Percentiles rank a stretch among this genome's conserved stretches.
phyloP scores from a whole-genome alignment of 1,284 basidiomycete genomes.

The Ustilago tritici region DNA sequence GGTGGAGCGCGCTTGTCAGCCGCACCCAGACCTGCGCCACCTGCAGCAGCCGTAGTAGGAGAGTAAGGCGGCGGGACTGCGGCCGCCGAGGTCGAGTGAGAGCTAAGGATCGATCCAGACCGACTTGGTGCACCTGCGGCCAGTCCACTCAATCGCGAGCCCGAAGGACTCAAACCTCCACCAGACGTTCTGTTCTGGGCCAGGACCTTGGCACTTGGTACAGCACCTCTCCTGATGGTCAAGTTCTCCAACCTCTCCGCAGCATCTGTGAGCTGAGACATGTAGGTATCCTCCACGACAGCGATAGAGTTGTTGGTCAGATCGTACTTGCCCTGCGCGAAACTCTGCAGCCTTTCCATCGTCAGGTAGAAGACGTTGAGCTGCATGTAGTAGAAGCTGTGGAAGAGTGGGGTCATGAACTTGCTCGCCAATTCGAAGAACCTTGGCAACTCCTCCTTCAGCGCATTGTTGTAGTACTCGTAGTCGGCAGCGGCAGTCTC shows the following conservation, averaged over 20 bases:
- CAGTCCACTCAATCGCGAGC: slow-evolving; percentile 30
- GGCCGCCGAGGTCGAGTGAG: neutral
- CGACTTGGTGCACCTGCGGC: slow-evolving; percentile 40
- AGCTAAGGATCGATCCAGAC: slow-evolving; percentile 26
- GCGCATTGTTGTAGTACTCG: slow-evolving; percentile 89
- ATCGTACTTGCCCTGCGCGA: slow-evolving; percentile 84
- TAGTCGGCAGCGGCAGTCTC: slow-evolving; percentile 95
- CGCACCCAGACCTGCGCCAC: slow-evolving; percentile 6
- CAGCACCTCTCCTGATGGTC: slow-evolving; percentile 57
- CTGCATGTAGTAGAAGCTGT: slow-evolving; percentile 99
- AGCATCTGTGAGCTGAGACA: slow-evolving; percentile 82
- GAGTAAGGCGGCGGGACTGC: slow-evolving; percentile 33
- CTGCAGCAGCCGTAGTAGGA: slow-evolving; percentile 14
- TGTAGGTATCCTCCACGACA: slow-evolving; percentile 80
- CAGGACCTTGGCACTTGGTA: slow-evolving; percentile 54
- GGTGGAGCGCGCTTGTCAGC: slow-evolving; percentile 82
- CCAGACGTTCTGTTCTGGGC: slow-evolving; percentile 36
- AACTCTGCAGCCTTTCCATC: slow-evolving; percentile 89
- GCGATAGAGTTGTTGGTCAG: slow-evolving; percentile 75
- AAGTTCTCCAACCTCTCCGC: slow-evolving; percentile 73
- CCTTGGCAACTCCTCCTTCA: slow-evolving; percentile 91
- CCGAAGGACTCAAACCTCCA: slow-evolving; percentile 25
- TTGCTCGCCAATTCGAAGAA: slow-evolving; percentile 88
- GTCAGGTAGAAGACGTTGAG: slow-evolving; percentile 92
- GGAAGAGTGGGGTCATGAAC: slow-evolving; percentile 95